These are phyloP conservation scores for Esteya vermicola DNA, from an alignment of 2,329 filamentous ascomycete species.

Conservation along the genomic window DNA sequence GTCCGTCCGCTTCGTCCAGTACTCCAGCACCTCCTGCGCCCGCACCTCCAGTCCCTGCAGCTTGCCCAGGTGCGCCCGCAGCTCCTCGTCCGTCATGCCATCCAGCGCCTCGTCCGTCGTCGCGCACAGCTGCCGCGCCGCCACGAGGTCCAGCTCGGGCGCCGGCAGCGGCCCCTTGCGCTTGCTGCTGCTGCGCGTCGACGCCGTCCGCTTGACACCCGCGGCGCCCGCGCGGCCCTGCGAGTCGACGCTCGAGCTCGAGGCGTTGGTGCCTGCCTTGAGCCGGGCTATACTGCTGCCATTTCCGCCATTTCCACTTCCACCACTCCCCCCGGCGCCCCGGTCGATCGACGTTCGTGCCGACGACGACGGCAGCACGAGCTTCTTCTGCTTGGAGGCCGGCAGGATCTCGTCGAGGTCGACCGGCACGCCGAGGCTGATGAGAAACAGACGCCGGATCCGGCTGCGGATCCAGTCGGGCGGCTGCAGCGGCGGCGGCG, in stretches of 20 bases:
- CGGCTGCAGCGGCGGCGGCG: slow-evolving; percentile 83
- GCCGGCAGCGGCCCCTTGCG: slow-evolving; percentile 49
- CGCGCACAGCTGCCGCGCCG: slow-evolving; percentile 62
- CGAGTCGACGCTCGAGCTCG: slow-evolving; percentile 44
- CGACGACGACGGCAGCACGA: slow-evolving; percentile 70
- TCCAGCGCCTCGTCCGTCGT: slow-evolving; percentile 73
- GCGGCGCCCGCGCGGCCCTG: too few relatives aligned
- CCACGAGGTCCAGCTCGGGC: slow-evolving; percentile 65
- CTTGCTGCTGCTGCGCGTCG: slow-evolving; percentile 17
- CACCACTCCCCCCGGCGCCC: slow-evolving; percentile 24
- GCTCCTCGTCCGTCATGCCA: slow-evolving; percentile 65
- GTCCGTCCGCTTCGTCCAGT: slow-evolving; percentile 77
- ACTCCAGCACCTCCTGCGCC: slow-evolving; percentile 67
- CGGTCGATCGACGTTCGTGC: slow-evolving; percentile 41
- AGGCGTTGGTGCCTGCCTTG: slow-evolving; percentile 33
- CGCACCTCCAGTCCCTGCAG: slow-evolving; percentile 55
- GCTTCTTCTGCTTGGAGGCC: slow-evolving; percentile 94
- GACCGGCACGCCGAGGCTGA: slow-evolving; percentile 88
- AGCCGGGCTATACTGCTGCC: slow-evolving; percentile 13
- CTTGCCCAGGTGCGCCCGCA: slow-evolving; percentile 55
- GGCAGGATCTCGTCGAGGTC: slow-evolving; percentile 96
- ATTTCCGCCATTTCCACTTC: neutral
- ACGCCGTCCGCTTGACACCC: slow-evolving; percentile 23
- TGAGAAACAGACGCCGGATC: slow-evolving; percentile 86
- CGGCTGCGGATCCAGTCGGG: slow-evolving; percentile 96